Conservation (phyloP, 257 asterid genomes). For the Capsicum rhomboideum region DNA sequence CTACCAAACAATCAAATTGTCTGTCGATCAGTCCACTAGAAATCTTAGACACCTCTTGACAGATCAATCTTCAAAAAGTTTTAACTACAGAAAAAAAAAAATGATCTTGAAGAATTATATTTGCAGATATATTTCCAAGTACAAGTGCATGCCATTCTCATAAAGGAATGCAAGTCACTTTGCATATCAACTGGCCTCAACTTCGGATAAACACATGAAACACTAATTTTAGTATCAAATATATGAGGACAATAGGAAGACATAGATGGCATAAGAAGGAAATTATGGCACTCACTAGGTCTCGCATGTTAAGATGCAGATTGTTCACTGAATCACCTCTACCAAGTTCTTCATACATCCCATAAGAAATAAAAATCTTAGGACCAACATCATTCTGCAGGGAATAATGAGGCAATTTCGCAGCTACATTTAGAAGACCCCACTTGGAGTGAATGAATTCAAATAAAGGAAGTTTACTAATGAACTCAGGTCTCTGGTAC, state of each 20-base stretch:
- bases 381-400: constrained; percentile 98
- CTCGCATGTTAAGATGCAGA: constrained; percentile 84
- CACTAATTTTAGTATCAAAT: neutral
- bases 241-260: neutral
- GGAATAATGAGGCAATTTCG: constrained; percentile 94
- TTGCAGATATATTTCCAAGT: neutral
- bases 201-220: neutral
- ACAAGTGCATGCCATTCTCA: neutral
- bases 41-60: neutral
- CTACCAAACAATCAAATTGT: neutral
- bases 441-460: constrained; percentile 97
- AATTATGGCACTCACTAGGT: constrained; percentile 51
- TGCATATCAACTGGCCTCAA: neutral
- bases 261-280: neutral
- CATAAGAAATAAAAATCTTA: constrained; percentile 76
- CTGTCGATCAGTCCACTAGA: neutral
- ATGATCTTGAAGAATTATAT: neutral
- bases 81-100: neutral
- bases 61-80: neutral
- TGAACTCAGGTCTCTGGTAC: constrained; percentile 90
- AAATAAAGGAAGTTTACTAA: constrained; percentile 82
- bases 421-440: constrained; percentile 98
- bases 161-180: neutral
- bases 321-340: constrained; percentile 62
- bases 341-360: constrained; percentile 54